A percentile compares a stretch with the other conserved stretches of the same genome.
Evolutionary conservation across 306 rosid species (phyloP).

Genomic region (Medicago lupulina): DNA sequence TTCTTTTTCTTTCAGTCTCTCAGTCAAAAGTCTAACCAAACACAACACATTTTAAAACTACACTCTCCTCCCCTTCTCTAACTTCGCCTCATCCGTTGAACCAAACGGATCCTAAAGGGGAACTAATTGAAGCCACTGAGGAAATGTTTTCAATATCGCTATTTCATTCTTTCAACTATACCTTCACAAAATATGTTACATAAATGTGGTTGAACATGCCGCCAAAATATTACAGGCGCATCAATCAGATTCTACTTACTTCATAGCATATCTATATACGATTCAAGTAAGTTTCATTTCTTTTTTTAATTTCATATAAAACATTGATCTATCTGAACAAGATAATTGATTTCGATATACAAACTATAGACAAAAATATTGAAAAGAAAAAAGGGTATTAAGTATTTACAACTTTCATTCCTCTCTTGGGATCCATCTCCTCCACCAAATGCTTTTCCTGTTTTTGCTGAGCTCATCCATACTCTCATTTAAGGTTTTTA

Average conservation of each 20-base stretch:
- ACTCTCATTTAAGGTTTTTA: slow-evolving; percentile 85
- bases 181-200: too few species aligned
- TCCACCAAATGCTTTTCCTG: slow-evolving; percentile 95
- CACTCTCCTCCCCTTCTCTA: too few species aligned
- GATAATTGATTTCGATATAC: slow-evolving; percentile 55
- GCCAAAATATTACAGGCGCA: background rate
- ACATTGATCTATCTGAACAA: slow-evolving; percentile 47
- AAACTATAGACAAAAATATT: slow-evolving; percentile 54
- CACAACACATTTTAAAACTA: too few species aligned
- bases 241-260: background rate
- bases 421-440: slow-evolving; percentile 96
- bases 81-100: too few species aligned
- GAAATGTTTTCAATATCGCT: too few species aligned
- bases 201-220: too few species aligned
- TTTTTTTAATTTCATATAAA: background rate
- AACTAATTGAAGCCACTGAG: too few species aligned
- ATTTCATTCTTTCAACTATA: too few species aligned
- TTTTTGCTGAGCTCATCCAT: slow-evolving; percentile 73
- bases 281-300: slow-evolving; percentile 2
- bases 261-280: background rate
- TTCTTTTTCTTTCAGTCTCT: too few species aligned
- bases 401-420: slow-evolving; percentile 64
- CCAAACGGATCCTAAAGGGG: too few species aligned
- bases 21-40: too few species aligned
- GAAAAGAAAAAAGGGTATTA: slow-evolving; percentile 36